phyloP scores from a whole-genome alignment of 495 filamentous ascomycete species.

The Hapsidospora chrysogenum region DNA sequence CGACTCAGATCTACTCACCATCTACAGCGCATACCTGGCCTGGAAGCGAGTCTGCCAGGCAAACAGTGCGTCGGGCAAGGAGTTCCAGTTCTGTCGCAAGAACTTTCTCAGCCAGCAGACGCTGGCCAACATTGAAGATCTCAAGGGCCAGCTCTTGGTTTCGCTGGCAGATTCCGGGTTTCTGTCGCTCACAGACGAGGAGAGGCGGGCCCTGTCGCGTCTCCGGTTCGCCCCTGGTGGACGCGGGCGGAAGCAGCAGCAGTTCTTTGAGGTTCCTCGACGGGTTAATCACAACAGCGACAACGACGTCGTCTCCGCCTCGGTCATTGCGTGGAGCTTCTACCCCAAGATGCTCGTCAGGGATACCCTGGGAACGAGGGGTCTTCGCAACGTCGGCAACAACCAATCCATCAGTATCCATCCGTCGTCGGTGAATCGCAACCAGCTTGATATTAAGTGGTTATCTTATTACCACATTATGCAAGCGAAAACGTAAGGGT shows the following conservation, averaged over 20 bases:
- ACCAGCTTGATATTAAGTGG: constrained; percentile 48
- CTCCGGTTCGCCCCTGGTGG: constrained; percentile 17
- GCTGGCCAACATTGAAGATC: constrained; percentile 76
- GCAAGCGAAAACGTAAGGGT: constrained; percentile 65
- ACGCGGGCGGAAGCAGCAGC: constrained; percentile 39
- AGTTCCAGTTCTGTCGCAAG: constrained; percentile 77
- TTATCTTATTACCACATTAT: constrained; percentile 92
- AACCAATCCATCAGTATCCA: constrained; percentile 76
- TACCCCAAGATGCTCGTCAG: constrained; percentile 81
- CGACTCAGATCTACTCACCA: constrained; percentile 79
- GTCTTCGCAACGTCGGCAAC: constrained; percentile 78
- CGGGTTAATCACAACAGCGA: constrained; percentile 53
- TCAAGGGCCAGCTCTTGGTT: constrained; percentile 77
- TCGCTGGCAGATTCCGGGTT: constrained; percentile 71
- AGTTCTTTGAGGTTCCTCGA: constrained; percentile 66
- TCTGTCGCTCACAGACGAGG: constrained; percentile 49
- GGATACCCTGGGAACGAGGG: constrained; percentile 50
- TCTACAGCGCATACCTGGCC: constrained; percentile 79
- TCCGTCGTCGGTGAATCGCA: constrained; percentile 74
- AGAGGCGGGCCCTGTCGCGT: constrained; percentile 48
- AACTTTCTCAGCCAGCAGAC: constrained; percentile 78
- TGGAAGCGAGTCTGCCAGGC: constrained; percentile 66
- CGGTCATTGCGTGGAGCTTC: constrained; percentile 80
- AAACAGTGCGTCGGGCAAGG: constrained; percentile 42
- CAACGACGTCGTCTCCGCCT: constrained; percentile 60